phyloP scores from a whole-genome alignment of 495 filamentous ascomycete species.

The Friedmanniomyces endolithicus region DNA sequence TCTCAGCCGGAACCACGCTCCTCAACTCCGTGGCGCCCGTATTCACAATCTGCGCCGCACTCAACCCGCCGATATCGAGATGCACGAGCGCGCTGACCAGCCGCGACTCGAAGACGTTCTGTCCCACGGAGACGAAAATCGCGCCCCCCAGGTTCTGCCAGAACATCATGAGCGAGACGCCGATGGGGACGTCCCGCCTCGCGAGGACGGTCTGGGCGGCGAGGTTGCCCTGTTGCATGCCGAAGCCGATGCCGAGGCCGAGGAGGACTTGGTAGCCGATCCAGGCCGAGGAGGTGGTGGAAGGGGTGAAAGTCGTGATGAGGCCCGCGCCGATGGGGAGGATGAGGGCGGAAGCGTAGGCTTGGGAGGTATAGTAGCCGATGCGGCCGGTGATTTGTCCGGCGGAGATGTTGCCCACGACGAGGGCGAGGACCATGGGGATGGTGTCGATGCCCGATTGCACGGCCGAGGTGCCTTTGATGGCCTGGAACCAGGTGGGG shows the following conservation, averaged over 20 bases:
- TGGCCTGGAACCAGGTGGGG: constrained; percentile 82
- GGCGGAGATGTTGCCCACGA: constrained; percentile 48
- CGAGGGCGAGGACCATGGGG: constrained; percentile 49
- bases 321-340: constrained; percentile 57
- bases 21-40: constrained; percentile 47
- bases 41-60: constrained; percentile 40
- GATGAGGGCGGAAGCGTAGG: constrained; percentile 48
- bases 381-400: constrained; percentile 40
- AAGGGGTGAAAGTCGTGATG: constrained; percentile 47
- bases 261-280: constrained; percentile 66
- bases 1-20: constrained; percentile 33
- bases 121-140: constrained; percentile 26
- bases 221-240: constrained; percentile 56
- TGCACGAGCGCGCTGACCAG: constrained; percentile 31
- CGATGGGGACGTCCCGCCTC: constrained; percentile 50
- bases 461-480: constrained; percentile 55
- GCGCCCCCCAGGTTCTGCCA: constrained; percentile 26
- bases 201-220: constrained; percentile 56
- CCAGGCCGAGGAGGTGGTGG: constrained; percentile 48
- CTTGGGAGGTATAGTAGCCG: constrained; percentile 69
- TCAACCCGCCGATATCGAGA: constrained; percentile 38
- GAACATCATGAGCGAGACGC: constrained; percentile 39
- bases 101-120: constrained; percentile 25
- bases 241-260: constrained; percentile 56
- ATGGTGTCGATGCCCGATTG: constrained; percentile 66